Percentiles rank a stretch among this genome's conserved stretches.
These are phyloP conservation scores for Podosphaera aphanis DNA, from an alignment of 2,329 filamentous ascomycete species.

Conservation along the genomic window DNA sequence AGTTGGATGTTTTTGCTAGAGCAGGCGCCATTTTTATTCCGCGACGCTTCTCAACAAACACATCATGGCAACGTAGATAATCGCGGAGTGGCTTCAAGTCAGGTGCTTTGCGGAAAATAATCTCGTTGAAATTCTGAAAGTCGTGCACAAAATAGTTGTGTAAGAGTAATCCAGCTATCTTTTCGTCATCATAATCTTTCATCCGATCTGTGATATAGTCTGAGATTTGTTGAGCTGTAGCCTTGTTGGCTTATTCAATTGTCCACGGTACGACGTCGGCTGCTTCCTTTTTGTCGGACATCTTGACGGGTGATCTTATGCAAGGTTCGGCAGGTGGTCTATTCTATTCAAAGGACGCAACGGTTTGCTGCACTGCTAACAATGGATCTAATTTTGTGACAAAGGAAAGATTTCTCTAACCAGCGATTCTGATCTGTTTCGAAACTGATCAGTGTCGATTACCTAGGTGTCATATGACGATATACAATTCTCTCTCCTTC, in stretches of 20 bases:
- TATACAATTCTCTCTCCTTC: no score
- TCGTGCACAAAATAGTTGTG: neutral
- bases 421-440: no score
- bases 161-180: neutral
- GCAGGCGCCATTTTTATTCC: neutral
- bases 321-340: neutral
- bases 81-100: neutral
- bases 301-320: neutral
- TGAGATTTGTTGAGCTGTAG: neutral
- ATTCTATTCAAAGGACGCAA: no score
- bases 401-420: no score
- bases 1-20: neutral
- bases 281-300: neutral
- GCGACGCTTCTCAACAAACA: neutral
- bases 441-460: no score
- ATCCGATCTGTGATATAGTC: neutral
- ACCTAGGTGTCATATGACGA: no score
- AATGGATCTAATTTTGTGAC: no score
- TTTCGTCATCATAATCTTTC: neutral
- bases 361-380: no score
- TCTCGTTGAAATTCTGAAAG: neutral
- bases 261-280: neutral
- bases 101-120: neutral
- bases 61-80: neutral
- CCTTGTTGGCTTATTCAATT: conserved; percentile 12